phyloP scores from a whole-genome alignment of 2,329 filamentous ascomycete species.

The Westerdykella ornata region DNA sequence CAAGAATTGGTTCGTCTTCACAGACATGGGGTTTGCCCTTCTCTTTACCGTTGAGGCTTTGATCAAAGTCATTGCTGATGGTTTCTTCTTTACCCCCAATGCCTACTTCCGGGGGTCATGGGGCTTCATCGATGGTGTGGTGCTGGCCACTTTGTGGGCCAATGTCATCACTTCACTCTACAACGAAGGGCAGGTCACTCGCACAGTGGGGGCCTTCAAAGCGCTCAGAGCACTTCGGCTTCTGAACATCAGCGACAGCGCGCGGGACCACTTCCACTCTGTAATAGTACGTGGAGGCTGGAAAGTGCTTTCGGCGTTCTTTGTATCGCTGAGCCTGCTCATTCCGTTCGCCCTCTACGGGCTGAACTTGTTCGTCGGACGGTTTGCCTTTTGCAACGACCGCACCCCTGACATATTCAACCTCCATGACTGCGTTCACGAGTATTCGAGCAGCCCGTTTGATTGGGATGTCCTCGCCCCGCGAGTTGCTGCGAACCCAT shows the following conservation, averaged over 20 bases:
- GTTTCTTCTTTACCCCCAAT: slow-evolving; percentile 93
- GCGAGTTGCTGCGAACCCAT: slow-evolving; percentile 71
- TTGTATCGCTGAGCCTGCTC: slow-evolving; percentile 87
- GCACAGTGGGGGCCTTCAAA: slow-evolving; percentile 94
- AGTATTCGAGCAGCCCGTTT: slow-evolving; percentile 70
- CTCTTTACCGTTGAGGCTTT: slow-evolving; percentile 79
- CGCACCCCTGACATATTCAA: slow-evolving; percentile 49
- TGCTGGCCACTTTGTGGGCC: slow-evolving; percentile 89
- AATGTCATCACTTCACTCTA: slow-evolving; percentile 79
- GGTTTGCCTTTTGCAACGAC: slow-evolving; percentile 77
- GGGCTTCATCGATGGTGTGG: slow-evolving; percentile 91
- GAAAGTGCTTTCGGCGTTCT: slow-evolving; percentile 87
- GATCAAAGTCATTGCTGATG: slow-evolving; percentile 93
- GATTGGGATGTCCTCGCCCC: slow-evolving; percentile 82
- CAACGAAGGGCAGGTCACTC: slow-evolving; percentile 75
- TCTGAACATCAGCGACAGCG: slow-evolving; percentile 93
- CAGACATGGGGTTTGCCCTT: slow-evolving; percentile 80
- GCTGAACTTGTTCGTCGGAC: slow-evolving; percentile 82
- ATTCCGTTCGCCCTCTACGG: slow-evolving; percentile 97
- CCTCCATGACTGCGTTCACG: slow-evolving; percentile 72
- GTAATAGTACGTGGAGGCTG: slow-evolving; percentile 89
- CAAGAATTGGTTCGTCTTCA: slow-evolving; percentile 90
- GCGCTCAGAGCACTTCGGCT: slow-evolving; percentile 83
- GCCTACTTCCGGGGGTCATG: slow-evolving; percentile 94
- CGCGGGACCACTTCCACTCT: slow-evolving; percentile 92